Base-by-base conservation (phyloP, 2,329 filamentous ascomycete genomes). In the Westerdykella ornata region DNA sequence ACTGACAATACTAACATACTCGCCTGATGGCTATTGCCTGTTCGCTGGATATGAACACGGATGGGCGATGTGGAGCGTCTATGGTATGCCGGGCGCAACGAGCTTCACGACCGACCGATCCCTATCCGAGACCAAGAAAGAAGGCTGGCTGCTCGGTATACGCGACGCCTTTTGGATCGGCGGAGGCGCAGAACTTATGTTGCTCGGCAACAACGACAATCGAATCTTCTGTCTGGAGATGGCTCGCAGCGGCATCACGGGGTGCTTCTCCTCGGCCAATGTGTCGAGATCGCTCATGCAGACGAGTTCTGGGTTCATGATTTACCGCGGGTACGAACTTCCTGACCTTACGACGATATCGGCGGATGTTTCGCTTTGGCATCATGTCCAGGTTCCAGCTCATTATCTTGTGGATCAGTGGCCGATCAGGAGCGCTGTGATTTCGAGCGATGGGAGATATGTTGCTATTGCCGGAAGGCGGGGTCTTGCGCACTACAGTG, bases 61-160 rank as follows among this genome's bases (percentile, higher is more conserved):
- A 1, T 98, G 92, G 92, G 84, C 86, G 4, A 90, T 82, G 35
- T 98, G 90, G 90, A 97, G 90, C 62, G 92, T 97, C 29, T 98
- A 94, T 66, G 92, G 92, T 26, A 96, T 95, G 65, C 77, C 84
- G 2, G 83, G 88, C 12, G 88, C 84, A 41, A 87, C 81, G 53
- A 95, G 87, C 59, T 97, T 97, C 62, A 74, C 76, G 5, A 74
- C 78, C 11, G 85, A 94, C 54, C 71, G 73, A 18, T 67, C 70
- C 2, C 72, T 88, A 29, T 80, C 82, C 2, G 69, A 75, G 37
- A 68, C 70, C 5, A 90, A 92, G 56, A 77, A 76, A 19, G 90
- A 98, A 59, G 76, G 78, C 34, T 97, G 90, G 88, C 73, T 97
- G n/a, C 74, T 77, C 5, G 87, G 89, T 3, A 74, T 95, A 17